Evolutionary conservation across 176 grass and related monocot genomes (phyloP), one percentile per base, ranked within the genome.

Genomic region (Sorghum bicolor): DNA sequence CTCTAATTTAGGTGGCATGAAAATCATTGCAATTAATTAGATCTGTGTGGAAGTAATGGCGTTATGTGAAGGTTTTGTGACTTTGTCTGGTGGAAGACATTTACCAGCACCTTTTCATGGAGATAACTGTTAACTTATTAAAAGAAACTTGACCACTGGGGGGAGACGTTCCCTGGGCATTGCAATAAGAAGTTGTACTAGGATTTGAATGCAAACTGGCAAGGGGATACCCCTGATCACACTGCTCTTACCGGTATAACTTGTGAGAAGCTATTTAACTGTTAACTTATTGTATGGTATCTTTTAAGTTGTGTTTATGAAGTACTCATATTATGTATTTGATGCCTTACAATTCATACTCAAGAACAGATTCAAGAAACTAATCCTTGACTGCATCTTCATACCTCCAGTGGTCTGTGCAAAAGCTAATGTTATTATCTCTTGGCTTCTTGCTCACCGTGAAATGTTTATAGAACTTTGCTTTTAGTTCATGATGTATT

Each of bases 1-100:
- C 22, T 84, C 82, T 85, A 78, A 91, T 85, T 87, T 88, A 82
- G 89, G 57, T 91, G 65, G 85, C 65, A 85, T 84, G 76, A 8
- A 79, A 73, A 61, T 78, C 47, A 68, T 71, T 84, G 81, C 28
- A 76, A 64, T 91, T 1, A 67, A 25, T 77, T 26, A 20, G 64
- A 74, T 57, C 4, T 69, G 1, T 53, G 16, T 20, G 5, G 50
- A 53, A 20, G 50, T 60, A 50, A 68, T 81, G 70, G 25, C 40
- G 50, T 52, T 50, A 48, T 71, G 39, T 75, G 50, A 71, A 68
- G 5, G 25, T 82, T 76, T 87, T 76, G 47, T 87, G 44, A 45
- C 44, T 45, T 45, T 45, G 44, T 45, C 47, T 11, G 29, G 7
- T 57, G 75, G 40, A 53, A 53, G 50, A 53, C 19, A 53, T 53